Conservation (phyloP, 2,329 filamentous ascomycete genomes). For the Parafenestella ontariensis region DNA sequence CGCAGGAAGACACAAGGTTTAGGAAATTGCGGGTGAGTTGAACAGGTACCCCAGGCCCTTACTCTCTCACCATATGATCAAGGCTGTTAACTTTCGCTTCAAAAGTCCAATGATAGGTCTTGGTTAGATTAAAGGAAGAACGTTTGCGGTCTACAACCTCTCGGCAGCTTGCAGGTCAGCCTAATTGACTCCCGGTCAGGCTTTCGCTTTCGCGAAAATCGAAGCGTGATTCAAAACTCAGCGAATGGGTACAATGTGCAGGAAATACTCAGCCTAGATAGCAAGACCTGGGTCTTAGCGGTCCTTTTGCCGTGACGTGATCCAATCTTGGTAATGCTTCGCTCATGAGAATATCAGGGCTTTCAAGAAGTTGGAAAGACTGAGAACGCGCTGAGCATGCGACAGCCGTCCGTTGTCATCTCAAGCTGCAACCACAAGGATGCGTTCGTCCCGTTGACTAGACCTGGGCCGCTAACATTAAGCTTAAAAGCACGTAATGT, state of each 20-base stretch:
- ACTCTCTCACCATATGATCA: constrained; percentile 2
- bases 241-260: constrained; percentile 19
- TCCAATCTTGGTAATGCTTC: constrained; percentile 9
- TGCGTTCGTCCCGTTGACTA: constrained; percentile 27
- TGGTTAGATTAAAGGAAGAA: constrained; percentile 20
- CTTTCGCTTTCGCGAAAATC: constrained; percentile 7
- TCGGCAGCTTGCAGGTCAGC: constrained; percentile 10
- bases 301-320: constrained; percentile 18
- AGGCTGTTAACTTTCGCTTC: constrained; percentile 4
- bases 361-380: not conserved
- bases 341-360: not conserved
- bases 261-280: constrained; percentile 7
- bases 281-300: constrained; percentile 15
- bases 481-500: constrained; percentile 44
- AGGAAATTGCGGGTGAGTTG: constrained; percentile 2
- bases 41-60: not conserved
- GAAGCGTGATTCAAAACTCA: constrained; percentile 6
- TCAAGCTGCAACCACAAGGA: constrained; percentile 7
- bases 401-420: constrained; percentile 8
- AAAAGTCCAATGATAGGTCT: constrained; percentile 17
- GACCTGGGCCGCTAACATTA: constrained; percentile 36
- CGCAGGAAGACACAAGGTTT: not conserved
- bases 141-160: constrained; percentile 8
- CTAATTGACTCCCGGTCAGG: constrained; percentile 15
- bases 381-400: constrained; percentile 1